A percentile compares a stretch with the other conserved stretches of the same genome.
phyloP scores from a whole-genome alignment of 768 basidiomycete genomes.

The Serendipita sp. region DNA sequence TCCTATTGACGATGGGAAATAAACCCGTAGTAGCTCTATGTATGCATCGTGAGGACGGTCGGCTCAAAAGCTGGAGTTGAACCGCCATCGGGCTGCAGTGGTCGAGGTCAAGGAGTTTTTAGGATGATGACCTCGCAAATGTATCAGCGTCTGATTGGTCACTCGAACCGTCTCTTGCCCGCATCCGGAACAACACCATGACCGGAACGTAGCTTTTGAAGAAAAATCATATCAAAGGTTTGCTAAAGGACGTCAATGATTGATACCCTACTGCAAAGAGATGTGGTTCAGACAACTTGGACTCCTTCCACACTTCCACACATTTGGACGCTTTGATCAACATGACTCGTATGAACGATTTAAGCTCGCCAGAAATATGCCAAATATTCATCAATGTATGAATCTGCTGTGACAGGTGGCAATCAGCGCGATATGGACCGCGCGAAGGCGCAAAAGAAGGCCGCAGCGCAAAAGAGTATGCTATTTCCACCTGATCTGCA shows the following conservation, averaged over 20 bases:
- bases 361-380: not conserved
- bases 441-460: constrained; percentile 55
- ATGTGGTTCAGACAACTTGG: not conserved
- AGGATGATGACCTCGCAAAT: not conserved
- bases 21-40: not conserved
- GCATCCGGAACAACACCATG: not conserved
- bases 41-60: not conserved
- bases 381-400: not conserved
- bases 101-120: not conserved
- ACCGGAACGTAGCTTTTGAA: no score
- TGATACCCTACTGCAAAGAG: not conserved
- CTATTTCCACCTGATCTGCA: not conserved
- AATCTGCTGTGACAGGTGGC: constrained; percentile 38
- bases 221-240: no score
- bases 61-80: not conserved
- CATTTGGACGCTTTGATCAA: not conserved
- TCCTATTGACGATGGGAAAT: not conserved
- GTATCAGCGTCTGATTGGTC: not conserved
- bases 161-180: not conserved
- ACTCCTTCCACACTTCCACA: not conserved
- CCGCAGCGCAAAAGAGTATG: constrained; percentile 4
- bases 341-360: constrained; percentile 5
- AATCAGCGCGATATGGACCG: constrained; percentile 72
- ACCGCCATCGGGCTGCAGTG: not conserved
- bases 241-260: not conserved